Evolutionary conservation across 495 filamentous ascomycete species (phyloP).

Genomic region (Bathelium albidoporum): DNA sequence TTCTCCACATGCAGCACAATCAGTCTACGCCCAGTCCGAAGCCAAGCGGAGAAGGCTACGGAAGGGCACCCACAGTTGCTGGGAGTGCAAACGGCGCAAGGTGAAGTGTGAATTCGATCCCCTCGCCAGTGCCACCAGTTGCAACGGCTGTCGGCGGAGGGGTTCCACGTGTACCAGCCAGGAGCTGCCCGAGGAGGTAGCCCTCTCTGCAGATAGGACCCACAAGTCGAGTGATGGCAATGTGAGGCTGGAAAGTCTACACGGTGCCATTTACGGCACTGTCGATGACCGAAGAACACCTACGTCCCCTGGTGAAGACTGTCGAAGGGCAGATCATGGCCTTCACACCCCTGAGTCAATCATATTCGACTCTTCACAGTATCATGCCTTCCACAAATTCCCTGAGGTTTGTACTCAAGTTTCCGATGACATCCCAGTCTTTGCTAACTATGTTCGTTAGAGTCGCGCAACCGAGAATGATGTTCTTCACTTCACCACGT

Average conservation of each 20-base stretch:
- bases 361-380: constrained; percentile 3
- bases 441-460: neutral
- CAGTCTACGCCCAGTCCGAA: neutral
- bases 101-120: constrained; percentile 13
- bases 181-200: constrained; percentile 11
- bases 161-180: constrained; percentile 13
- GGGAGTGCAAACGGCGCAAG: constrained; percentile 19
- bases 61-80: constrained; percentile 20
- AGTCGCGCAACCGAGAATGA: neutral
- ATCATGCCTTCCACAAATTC: constrained; percentile 5
- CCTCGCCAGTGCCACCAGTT: neutral
- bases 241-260: neutral
- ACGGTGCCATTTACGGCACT: neutral
- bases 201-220: neutral
- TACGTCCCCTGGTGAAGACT: constrained; percentile 1
- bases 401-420: neutral
- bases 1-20: neutral
- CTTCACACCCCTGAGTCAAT: constrained; percentile 9
- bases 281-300: constrained; percentile 1
- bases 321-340: constrained; percentile 4
- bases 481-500: neutral
- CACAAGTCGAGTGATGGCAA: neutral
- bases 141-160: constrained; percentile 4
- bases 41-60: constrained; percentile 15
- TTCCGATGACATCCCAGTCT: neutral